phyloP scores from a whole-genome alignment of 352 stramenopile genomes.

The Globisporangium acanthophoron region DNA sequence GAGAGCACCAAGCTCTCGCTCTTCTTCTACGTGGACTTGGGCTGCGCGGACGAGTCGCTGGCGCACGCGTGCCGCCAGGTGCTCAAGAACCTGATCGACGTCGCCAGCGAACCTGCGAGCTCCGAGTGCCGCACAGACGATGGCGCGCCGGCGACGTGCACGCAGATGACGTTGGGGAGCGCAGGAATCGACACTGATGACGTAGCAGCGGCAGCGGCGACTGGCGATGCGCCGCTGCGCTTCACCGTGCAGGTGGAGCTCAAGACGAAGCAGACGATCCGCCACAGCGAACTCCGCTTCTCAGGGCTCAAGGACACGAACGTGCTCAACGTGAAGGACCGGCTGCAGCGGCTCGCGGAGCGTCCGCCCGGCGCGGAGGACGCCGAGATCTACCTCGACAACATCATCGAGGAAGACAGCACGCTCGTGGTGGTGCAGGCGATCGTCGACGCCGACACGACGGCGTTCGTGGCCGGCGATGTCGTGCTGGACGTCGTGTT shows the following conservation, averaged over 20 bases:
- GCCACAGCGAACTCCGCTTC: conserved; percentile 43
- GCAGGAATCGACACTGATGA: conserved; percentile 17
- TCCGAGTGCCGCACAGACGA: conserved; percentile 11
- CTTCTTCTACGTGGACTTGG: conserved; percentile 77
- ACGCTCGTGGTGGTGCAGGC: conserved; percentile 69
- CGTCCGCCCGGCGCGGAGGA: conserved; percentile 24
- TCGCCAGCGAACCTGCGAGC: conserved; percentile 27
- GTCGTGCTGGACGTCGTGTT: conserved; percentile 65
- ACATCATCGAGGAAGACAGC: conserved; percentile 62
- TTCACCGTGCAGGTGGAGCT: conserved; percentile 54
- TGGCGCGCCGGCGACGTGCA: conserved; percentile 19
- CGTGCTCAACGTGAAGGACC: conserved; percentile 70
- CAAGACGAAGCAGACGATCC: conserved; percentile 26
- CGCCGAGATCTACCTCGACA: conserved; percentile 49
- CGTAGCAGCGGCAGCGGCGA: neutral
- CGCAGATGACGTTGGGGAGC: conserved; percentile 39
- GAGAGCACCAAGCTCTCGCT: conserved; percentile 59
- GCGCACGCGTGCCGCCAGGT: conserved; percentile 38
- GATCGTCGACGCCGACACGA: conserved; percentile 39
- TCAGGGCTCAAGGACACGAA: conserved; percentile 52
- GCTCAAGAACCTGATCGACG: conserved; percentile 47
- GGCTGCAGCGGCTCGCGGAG: conserved; percentile 35
- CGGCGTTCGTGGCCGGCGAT: conserved; percentile 31
- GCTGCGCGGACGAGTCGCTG: conserved; percentile 64
- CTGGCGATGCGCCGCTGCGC: conserved; percentile 20